Evolutionary conservation across 805 yeast genomes (phyloP).

Genomic region (Kazachstania kunashirensis): DNA sequence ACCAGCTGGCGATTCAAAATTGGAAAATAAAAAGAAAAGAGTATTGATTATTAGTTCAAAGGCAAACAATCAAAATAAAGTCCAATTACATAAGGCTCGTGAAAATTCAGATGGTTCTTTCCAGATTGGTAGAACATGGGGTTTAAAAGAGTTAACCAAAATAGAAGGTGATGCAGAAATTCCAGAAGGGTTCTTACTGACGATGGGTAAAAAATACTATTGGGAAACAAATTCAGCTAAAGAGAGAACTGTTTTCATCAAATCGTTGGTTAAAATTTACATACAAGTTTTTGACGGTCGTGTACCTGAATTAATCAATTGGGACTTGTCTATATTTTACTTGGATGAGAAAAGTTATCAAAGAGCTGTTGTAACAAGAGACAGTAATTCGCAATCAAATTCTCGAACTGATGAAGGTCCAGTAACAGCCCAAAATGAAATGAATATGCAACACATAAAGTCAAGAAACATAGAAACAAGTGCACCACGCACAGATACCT

Average conservation of each 20-base stretch:
- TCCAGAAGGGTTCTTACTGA: slow-evolving; percentile 47
- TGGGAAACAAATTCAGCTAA: slow-evolving; percentile 61
- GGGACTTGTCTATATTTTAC: slow-evolving; percentile 38
- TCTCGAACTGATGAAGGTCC: background rate
- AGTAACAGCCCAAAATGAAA: background rate
- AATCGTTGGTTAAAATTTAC: slow-evolving; percentile 42
- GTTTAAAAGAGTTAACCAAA: slow-evolving; percentile 53
- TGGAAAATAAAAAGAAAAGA: slow-evolving; percentile 48
- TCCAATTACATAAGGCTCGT: slow-evolving; percentile 76
- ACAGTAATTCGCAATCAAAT: background rate
- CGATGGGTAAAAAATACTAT: slow-evolving; percentile 68
- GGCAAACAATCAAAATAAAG: slow-evolving; percentile 57
- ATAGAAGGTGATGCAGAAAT: slow-evolving; percentile 46
- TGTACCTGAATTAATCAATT: slow-evolving; percentile 43
- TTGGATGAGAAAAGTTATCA: slow-evolving; percentile 32
- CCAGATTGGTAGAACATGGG: slow-evolving; percentile 93
- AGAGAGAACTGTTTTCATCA: slow-evolving; percentile 51
- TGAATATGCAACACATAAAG: too few species aligned
- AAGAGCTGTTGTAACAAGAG: slow-evolving; percentile 21
- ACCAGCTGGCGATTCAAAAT: slow-evolving; percentile 49
- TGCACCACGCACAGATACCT: too few species aligned
- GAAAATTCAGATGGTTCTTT: slow-evolving; percentile 62
- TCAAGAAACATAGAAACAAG: too few species aligned
- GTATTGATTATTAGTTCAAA: slow-evolving; percentile 38
- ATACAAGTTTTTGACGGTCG: slow-evolving; percentile 47